Evolutionary conservation across 768 basidiomycete species (phyloP), one percentile per base, ranked within the genome.

Genomic region (Cystofilobasidium capitatum): DNA sequence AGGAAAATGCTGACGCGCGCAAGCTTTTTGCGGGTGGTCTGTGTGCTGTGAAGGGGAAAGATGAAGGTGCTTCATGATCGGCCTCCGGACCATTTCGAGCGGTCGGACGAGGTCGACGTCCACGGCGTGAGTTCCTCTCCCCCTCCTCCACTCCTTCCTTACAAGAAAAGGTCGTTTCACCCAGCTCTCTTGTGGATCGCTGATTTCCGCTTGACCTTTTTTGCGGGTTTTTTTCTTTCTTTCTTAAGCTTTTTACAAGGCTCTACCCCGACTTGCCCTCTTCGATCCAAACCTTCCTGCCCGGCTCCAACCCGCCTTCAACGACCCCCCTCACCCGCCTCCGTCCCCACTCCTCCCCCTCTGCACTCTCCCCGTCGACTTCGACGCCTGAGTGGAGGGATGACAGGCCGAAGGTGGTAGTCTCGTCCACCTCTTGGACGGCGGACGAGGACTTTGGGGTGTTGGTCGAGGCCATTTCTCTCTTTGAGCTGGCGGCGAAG

Each of bases 361-460:
- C 45, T 35, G 13, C 24, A 5, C n/a, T 63, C 39, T 63, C 39
- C 9, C 10, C 39, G 14, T 60, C 29, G 14, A 10, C 62, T 22
- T 42, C 42, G 20, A 40, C 80, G 72, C 84, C 87, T 6, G 73
- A 73, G n/a, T 76, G 84, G 31, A 83, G 89, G 39, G 72, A 78
- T 1, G 88, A 91, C 70, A 81, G 93, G 65, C 90, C 91, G 5
- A 92, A 91, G 0, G 79, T 98, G 1, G 71, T 97, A 22, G 85
- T 99, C 33, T 91, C 89, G 29, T 89, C 90, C 71, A 99, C 96
- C 1, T 91, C 89, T 20, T 98, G 94, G 94, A 98, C 96, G 0
- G 84, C 90, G 8, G 96, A 99, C 73, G 96, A 99, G 76, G 92
- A 98, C 75, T 97, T 99, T 71, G 79, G 82, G 12, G 83, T 96